Evolutionary conservation across 805 yeast species (phyloP), one percentile per base, ranked within the genome.

Genomic region (Metschnikowia continentalis): DNA sequence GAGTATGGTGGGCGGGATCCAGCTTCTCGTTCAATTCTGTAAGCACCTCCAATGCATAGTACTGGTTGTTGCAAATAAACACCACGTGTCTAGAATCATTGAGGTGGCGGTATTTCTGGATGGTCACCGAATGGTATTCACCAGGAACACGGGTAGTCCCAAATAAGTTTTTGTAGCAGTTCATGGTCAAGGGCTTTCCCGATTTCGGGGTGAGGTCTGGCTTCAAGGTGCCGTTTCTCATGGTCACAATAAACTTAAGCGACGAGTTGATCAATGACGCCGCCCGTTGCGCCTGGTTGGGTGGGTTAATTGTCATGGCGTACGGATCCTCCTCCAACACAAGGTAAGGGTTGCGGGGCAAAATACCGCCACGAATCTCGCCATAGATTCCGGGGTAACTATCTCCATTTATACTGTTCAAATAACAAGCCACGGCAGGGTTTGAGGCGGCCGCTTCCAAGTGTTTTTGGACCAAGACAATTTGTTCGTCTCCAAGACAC

Each of bases 311-410:
- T 15, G 77, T 72, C 60, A 68, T 68, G 15, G 81, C 75, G 54
- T 81, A 74, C 1, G 92, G 91, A 56, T 87, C 95, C 61, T 86
- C 86, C 55, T 86, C 90, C 15, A 87, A 65, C 10, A 87, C 79
- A 56, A 87, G 74, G 60, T 84, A 86, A 1, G 95, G 95, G 62
- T 86, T 87, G 54, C 92, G 72, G 5, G 95, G 95, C 40, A 87
- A 69, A 1, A 84, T 79, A 55, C 83, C 86, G 19, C 87, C 86
- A 46, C 83, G 72, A 30, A 82, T 69, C 49, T 81, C 86, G 15
- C 86, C 85, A 58, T 82, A 82, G 35, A 81, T 78, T 11, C 82
- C 82, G 0, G 87, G 80, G 35, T 82, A 76, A 7, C 69, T 61
- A 35, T 71, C 77, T 42, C 72, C 72, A 52, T 79, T 76, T 40